Evolutionary conservation across 371 early-diverging fungal genomes (phyloP).

Genomic region (Apophysomyces ossiformis): DNA sequence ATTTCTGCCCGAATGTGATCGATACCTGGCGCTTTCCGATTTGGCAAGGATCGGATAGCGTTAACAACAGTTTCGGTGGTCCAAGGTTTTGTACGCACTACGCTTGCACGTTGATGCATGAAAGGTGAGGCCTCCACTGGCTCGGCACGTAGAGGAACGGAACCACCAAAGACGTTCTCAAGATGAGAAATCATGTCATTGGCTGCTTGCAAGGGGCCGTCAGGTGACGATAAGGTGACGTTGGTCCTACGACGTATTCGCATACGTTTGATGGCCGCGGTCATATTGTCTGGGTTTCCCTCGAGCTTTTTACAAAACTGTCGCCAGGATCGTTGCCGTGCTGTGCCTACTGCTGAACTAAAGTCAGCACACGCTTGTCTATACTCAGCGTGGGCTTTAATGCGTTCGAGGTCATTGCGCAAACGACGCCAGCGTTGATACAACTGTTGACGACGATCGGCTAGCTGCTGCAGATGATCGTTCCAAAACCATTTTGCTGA

Average conservation of each 20-base stretch:
- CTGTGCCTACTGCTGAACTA: neutral
- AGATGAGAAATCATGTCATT: conserved; percentile 11
- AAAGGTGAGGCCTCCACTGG: neutral
- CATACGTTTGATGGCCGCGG: conserved; percentile 3
- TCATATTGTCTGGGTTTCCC: neutral
- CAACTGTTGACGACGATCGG: neutral
- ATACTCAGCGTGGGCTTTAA: conserved; percentile 12
- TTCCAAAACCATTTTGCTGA: conserved; percentile 19
- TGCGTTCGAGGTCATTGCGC: conserved; percentile 13
- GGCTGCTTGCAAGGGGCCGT: conserved; percentile 10
- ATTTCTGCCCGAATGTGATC: conserved; percentile 34
- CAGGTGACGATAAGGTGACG: conserved; percentile 1
- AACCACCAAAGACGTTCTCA: conserved; percentile 5
- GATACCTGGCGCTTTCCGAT: conserved; percentile 23
- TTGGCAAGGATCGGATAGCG: conserved; percentile 6
- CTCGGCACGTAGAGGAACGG: neutral
- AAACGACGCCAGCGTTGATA: conserved; percentile 7
- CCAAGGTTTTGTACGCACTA: neutral
- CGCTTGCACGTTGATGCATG: neutral
- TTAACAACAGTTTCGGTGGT: neutral
- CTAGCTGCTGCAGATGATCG: conserved; percentile 13
- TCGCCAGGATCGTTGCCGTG: neutral
- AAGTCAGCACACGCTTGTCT: neutral
- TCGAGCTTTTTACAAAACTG: conserved; percentile 5
- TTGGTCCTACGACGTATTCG: neutral